Conservation (phyloP, 768 basidiomycete genomes). For the Termitomyces eurrhizus region DNA sequence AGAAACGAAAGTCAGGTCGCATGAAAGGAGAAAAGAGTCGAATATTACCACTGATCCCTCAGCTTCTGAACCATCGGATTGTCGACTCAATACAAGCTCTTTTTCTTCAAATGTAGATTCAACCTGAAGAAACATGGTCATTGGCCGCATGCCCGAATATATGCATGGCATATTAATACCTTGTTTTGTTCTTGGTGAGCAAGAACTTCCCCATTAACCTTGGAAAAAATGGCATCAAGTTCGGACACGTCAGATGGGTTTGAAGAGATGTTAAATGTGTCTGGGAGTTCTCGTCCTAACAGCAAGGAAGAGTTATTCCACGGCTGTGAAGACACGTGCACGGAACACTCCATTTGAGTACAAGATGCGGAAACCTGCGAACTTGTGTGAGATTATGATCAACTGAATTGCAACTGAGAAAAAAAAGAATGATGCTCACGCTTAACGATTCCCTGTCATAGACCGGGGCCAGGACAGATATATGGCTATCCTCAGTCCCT, state of each 20-base stretch:
- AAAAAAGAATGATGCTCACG: neutral
- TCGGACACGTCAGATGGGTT: conserved; percentile 7
- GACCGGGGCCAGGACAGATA: neutral
- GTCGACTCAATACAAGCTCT: neutral
- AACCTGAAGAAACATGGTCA: neutral
- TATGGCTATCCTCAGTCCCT: neutral
- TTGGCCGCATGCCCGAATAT: neutral
- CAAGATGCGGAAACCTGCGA: neutral
- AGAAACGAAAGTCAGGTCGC: neutral
- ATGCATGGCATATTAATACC: conserved; percentile 11
- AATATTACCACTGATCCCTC: neutral
- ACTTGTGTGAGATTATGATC: neutral
- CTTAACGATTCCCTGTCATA: conserved; percentile 1
- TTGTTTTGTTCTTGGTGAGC: neutral
- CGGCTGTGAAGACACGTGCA: neutral
- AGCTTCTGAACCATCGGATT: neutral
- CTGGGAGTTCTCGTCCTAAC: conserved; percentile 22
- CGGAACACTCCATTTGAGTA: neutral
- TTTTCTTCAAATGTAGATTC: neutral
- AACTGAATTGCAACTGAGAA: neutral
- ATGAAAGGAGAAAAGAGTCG: neutral
- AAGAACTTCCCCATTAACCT: neutral
- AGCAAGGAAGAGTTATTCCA: conserved; percentile 23
- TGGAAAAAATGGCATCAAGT: neutral
- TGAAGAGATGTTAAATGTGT: conserved; percentile 21